Conservation (phyloP, 306 rosid genomes). For the Gynostemma pentaphyllum region DNA sequence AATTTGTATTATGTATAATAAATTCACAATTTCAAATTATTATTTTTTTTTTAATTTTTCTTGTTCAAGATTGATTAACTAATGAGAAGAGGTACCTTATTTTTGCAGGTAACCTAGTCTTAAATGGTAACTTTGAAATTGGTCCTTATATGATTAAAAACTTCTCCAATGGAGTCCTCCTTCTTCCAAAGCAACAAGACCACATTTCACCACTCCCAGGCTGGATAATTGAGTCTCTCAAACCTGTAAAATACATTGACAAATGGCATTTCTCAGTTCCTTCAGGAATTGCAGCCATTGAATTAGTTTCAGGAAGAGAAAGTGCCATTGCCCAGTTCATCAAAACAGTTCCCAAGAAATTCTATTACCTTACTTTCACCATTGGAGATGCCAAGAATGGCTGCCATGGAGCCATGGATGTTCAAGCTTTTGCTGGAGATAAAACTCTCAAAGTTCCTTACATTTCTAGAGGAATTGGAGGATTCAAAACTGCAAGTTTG, state of each 20-base stretch:
- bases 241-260: slow-evolving; percentile 40
- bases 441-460: slow-evolving; percentile 27
- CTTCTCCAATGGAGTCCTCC: slow-evolving; percentile 39
- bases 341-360: slow-evolving; percentile 26
- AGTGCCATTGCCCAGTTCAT: slow-evolving; percentile 47
- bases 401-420: slow-evolving; percentile 39
- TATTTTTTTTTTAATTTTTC: too few relatives aligned
- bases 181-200: slow-evolving; percentile 29
- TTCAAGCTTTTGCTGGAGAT: slow-evolving; percentile 37
- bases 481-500: slow-evolving; percentile 25
- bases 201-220: slow-evolving; percentile 38
- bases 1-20: too few relatives aligned
- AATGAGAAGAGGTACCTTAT: too few relatives aligned
- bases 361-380: slow-evolving; percentile 33
- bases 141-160: slow-evolving; percentile 43
- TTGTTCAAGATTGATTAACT: too few relatives aligned
- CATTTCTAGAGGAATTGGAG: slow-evolving; percentile 31
- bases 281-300: slow-evolving; percentile 27
- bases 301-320: slow-evolving; percentile 37
- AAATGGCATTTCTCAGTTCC: slow-evolving; percentile 39
- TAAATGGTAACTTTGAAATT: slow-evolving; percentile 33
- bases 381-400: slow-evolving; percentile 46
- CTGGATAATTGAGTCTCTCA: slow-evolving; percentile 44
- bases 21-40: too few relatives aligned
- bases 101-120: slow-evolving; percentile 29